Conservation (phyloP, 1,284 basidiomycete species). For the Cryptococcus sp. region DNA sequence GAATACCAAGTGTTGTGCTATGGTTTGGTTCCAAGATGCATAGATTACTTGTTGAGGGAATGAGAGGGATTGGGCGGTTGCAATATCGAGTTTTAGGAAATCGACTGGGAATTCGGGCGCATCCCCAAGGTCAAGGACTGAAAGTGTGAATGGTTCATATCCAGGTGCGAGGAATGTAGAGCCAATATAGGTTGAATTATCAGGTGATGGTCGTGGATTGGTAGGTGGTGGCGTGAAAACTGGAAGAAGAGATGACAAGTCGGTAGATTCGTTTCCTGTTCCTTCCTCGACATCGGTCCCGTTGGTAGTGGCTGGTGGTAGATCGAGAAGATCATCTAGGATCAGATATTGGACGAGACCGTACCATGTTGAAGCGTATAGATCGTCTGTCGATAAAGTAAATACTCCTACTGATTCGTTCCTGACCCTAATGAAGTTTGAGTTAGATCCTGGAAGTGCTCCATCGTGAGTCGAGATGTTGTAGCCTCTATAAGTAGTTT, state of each 20-base stretch:
- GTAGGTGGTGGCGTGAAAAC: too few species aligned
- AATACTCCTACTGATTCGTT: not conserved
- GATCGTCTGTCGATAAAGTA: not conserved
- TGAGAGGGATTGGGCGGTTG: not conserved
- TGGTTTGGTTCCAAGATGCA: not conserved
- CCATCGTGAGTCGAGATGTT: not conserved
- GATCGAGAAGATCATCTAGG: not conserved
- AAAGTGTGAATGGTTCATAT: not conserved
- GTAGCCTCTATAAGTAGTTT: not conserved
- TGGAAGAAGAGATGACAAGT: too few species aligned
- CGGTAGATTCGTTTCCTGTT: too few species aligned
- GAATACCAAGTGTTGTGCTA: not conserved
- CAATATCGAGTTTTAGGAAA: not conserved
- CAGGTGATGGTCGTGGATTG: not conserved
- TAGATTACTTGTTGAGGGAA: not conserved
- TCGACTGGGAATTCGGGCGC: not conserved
- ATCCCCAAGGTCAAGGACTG: not conserved
- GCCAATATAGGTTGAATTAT: not conserved
- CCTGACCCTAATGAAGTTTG: not conserved
- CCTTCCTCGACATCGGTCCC: not conserved
- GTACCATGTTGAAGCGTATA: not conserved
- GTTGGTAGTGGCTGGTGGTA: not conserved
- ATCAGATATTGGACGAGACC: not conserved
- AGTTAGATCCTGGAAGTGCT: not conserved
- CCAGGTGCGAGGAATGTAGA: not conserved